phyloP scores from a whole-genome alignment of 805 yeast species.

The Candida nitratophila region DNA sequence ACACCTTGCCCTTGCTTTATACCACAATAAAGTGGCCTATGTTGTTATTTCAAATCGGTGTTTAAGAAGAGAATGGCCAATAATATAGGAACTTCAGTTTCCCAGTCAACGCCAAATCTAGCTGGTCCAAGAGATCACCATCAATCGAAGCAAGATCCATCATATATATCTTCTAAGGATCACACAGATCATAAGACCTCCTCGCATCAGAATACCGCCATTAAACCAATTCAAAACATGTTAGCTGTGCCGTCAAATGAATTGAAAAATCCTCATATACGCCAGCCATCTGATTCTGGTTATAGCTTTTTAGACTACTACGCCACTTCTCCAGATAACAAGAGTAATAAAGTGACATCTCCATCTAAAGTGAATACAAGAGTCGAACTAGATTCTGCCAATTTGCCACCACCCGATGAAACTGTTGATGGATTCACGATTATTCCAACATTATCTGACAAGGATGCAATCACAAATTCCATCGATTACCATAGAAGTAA shows the following conservation, averaged over 20 bases:
- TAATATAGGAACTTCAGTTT: no score
- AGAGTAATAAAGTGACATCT: not conserved
- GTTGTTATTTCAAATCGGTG: no score
- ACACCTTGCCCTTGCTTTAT: no score
- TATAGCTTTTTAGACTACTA: slow-evolving; percentile 15
- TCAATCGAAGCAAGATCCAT: no score
- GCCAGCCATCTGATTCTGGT: slow-evolving; percentile 13
- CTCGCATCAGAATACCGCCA: not conserved
- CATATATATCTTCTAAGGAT: slow-evolving; percentile 1
- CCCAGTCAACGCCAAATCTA: no score
- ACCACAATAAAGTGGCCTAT: no score
- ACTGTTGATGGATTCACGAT: not conserved
- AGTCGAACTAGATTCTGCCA: no score
- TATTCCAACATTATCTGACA: not conserved
- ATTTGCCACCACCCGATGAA: not conserved
- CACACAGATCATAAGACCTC: slow-evolving; percentile 2
- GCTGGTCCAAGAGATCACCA: no score
- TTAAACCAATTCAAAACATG: not conserved
- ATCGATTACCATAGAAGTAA: not conserved
- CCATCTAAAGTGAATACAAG: not conserved
- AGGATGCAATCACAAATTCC: not conserved
- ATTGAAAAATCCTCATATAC: not conserved
- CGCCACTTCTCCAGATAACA: slow-evolving; percentile 2
- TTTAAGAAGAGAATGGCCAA: no score
- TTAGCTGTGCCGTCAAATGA: not conserved